phyloP scores from a whole-genome alignment of 305 asterid species.

The Fraxinus latifolia region DNA sequence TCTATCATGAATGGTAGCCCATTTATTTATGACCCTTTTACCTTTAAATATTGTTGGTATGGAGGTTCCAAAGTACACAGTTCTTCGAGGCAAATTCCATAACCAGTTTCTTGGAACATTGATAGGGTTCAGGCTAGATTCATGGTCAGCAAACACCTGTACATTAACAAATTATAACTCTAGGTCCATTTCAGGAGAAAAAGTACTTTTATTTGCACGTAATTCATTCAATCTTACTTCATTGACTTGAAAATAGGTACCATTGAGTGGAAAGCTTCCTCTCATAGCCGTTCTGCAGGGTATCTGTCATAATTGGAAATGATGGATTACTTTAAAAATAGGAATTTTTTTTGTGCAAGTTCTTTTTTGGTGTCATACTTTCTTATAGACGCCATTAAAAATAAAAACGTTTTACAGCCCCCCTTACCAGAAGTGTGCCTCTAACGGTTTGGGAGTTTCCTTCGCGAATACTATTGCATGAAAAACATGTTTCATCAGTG shows the following conservation, averaged over 20 bases:
- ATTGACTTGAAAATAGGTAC: slow-evolving; percentile 91
- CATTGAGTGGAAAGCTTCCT: slow-evolving; percentile 33
- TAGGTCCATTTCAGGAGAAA: slow-evolving; percentile 14
- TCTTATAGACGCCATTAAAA: background rate
- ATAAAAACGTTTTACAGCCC: background rate
- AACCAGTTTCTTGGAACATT: slow-evolving; percentile 80
- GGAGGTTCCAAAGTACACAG: slow-evolving; percentile 93
- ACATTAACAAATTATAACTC: slow-evolving; percentile 18
- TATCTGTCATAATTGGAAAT: background rate
- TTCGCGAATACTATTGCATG: slow-evolving; percentile 90
- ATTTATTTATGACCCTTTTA: slow-evolving; percentile 25
- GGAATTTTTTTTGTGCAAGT: background rate
- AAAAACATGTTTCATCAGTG: slow-evolving; percentile 63
- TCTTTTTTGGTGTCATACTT: background rate
- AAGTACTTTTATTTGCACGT: background rate
- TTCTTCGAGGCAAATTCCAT: slow-evolving; percentile 85
- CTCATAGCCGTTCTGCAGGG: slow-evolving; percentile 24
- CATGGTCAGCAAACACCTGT: slow-evolving; percentile 94
- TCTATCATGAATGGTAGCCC: background rate
- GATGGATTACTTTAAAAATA: background rate
- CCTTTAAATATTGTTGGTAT: slow-evolving; percentile 88
- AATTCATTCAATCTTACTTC: slow-evolving; percentile 48
- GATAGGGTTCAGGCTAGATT: slow-evolving; percentile 73
- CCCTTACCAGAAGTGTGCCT: slow-evolving; percentile 89
- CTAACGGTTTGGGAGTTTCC: slow-evolving; percentile 76